A percentile compares a stretch with the other conserved stretches of the same genome.
Conservation (phyloP, 2,329 filamentous ascomycete species). For the Phaeosphaeriaceae sp. region DNA sequence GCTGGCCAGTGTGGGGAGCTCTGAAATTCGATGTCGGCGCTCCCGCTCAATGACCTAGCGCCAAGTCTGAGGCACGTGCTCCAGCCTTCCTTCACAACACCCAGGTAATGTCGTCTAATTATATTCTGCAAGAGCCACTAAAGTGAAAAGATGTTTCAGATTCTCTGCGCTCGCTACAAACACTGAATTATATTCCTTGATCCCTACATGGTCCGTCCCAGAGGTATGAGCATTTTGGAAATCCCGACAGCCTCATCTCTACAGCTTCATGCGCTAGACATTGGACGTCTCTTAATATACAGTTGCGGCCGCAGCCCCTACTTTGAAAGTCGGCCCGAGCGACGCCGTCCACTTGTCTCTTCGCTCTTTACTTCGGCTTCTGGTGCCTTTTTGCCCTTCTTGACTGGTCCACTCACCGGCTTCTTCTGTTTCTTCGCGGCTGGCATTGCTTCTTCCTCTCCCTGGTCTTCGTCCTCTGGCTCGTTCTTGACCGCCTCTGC, state of each 20-base stretch:
- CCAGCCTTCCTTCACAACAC: background rate
- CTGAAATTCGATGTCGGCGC: conserved; percentile 38
- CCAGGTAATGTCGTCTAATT: background rate
- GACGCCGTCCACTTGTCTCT: conserved; percentile 23
- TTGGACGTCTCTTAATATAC: background rate
- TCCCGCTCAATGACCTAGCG: conserved; percentile 29
- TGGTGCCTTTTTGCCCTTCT: conserved; percentile 17
- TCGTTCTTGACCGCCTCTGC: conserved; percentile 26
- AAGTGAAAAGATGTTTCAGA: too few species aligned
- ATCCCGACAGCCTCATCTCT: background rate
- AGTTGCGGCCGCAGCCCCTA: background rate
- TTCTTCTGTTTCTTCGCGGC: conserved; percentile 37
- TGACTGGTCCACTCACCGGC: conserved; percentile 13
- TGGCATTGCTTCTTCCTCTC: conserved; percentile 28
- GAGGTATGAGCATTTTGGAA: background rate
- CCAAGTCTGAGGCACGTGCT: conserved; percentile 28
- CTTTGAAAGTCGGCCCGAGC: conserved; percentile 32
- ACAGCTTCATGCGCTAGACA: background rate
- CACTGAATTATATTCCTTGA: background rate
- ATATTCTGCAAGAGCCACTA: too few species aligned
- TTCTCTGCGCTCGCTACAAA: too few species aligned
- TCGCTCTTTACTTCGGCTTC: conserved; percentile 20
- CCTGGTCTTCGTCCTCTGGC: conserved; percentile 33
- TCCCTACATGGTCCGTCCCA: background rate
- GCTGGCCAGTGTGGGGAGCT: conserved; percentile 41